Conservation (phyloP, 768 basidiomycete genomes). For the Coprinopsis strossmayeri region DNA sequence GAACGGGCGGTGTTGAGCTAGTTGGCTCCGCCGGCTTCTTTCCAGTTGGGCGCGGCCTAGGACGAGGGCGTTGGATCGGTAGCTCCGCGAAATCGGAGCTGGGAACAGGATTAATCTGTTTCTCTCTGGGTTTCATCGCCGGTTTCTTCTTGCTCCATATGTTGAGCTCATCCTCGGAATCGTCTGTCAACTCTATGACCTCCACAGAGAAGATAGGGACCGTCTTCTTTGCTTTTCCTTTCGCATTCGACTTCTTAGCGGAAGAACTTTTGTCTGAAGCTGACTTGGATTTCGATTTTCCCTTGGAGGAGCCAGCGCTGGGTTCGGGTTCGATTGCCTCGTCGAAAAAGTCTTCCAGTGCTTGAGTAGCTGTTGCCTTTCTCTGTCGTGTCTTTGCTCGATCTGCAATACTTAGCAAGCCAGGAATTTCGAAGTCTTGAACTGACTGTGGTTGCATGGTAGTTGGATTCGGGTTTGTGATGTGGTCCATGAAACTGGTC, state of each 20-base stretch:
- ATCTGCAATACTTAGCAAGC: conserved; percentile 39
- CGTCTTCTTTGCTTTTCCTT: conserved; percentile 4
- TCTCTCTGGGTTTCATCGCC: neutral
- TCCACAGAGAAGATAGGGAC: neutral
- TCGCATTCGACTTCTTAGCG: neutral
- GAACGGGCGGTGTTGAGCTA: conserved; percentile 1
- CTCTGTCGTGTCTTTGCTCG: conserved; percentile 51
- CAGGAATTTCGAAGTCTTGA: conserved; percentile 6
- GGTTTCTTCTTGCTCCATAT: conserved; percentile 15
- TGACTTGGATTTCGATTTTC: conserved; percentile 17
- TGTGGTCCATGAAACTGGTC: neutral
- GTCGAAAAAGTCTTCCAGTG: conserved; percentile 24
- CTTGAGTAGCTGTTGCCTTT: conserved; percentile 13
- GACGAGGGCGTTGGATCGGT: conserved; percentile 4
- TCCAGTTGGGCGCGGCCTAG: conserved; percentile 14
- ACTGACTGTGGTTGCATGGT: conserved; percentile 12
- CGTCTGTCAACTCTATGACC: conserved; percentile 16
- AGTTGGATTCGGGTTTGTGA: neutral
- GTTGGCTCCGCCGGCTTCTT: conserved; percentile 8
- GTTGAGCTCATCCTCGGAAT: conserved; percentile 12
- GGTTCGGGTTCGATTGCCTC: conserved; percentile 20
- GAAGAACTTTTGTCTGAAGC: neutral
- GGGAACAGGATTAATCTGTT: neutral
- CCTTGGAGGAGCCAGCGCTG: conserved; percentile 23
- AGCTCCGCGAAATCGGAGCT: too few species aligned